Base-by-base conservation (phyloP, 2,329 filamentous ascomycete species). In the Pyricularia sp. region DNA sequence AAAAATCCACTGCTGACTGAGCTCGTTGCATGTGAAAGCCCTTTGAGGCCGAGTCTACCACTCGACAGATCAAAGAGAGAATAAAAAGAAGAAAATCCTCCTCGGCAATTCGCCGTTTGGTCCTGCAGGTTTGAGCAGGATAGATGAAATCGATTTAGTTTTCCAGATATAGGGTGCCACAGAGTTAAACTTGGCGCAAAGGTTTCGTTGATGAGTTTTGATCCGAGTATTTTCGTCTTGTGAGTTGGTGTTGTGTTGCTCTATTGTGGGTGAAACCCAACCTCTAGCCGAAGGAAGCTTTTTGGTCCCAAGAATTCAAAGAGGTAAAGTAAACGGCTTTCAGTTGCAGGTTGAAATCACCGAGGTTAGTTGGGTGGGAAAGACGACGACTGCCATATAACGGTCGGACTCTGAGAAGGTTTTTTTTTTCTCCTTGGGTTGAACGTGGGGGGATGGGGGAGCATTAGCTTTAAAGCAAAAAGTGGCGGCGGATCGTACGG, bases 1-100 rank as follows among this genome's bases (percentile, higher is more conserved):
- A 87, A 80, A 92, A 91, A 85, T 90, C 89, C 81, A 90, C 88
- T 78, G 89, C 88, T 74, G 90, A 90, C 76, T 86, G 84, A 84
- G 88, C 85, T 80, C 88, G 87, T 86, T 91, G 89, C 90, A 92
- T 92, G 85, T 90, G 88, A 88, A 83, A 78, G 80, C 77, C 77
- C 71, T 72, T 73, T 70, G 14, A 50, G 42, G 42, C 66, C 42
- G 55, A 61, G 42, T 67, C 66, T 20, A 67, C 36, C 36, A 58
- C 66, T 67, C 66, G 66, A 67, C 42, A 26, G 66, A 25, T 25
- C 42, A 50, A n/a, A 50, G 20, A n/a, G 20, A 50, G 42, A 20
- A 7, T 1, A 50, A 50, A 50, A 50, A 6, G n/a, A 7, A 7
- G n/a, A n/a, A 50, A 50, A 50, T n/a, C 42, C 42, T 50, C 42